Base-by-base conservation (phyloP, 805 yeast genomes). In the Torulaspora indica region DNA sequence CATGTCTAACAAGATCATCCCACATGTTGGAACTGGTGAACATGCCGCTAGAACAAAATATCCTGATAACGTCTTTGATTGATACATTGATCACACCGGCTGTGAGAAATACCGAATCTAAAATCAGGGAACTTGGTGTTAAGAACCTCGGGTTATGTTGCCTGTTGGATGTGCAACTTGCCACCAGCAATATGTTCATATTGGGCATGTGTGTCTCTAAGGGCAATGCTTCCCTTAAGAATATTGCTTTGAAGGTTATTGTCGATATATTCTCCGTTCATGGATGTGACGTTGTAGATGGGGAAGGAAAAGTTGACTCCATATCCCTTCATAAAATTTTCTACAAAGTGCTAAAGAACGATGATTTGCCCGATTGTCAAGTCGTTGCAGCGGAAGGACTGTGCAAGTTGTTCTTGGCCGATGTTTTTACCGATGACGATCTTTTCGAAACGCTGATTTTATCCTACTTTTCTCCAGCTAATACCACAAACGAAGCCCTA, bases 341-440 rank as follows among this genome's bases (percentile, higher is more conserved):
- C 49, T 83, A 81, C 67, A 77, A 80, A 58, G 76, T 82, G 1
- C 67, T 85, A 52, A 76, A 78, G 56, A 74, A 74, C 51, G 69
- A 69, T 45, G 75, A 74, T 4, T 68, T 76, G 52, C 85, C 85
- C 1, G 76, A 74, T 22, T 73, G 88, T 14, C 96, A 87, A 60
- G 81, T 91, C 0, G 72, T 79, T 1, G 84, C 91, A 8, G 95
- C 91, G 0, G 95, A 87, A 57, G 95, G 95, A 0, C 68, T 90
- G 20, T 85, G 90, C 56, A 90, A 91, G 66, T 68, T 91, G 40
- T 79, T 82, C 54, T 70, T 93, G 42, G 84, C 91, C 12, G 95
- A 85, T 51, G 75, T 85, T 15, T 73, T 89, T 44, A 75, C 72
- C 5, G 89, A 84, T 56, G 81, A 77, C 45, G 86, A 82, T 45